Percentiles rank a stretch among this genome's conserved stretches.
Conservation (phyloP, 2,329 filamentous ascomycete genomes). For the Penicillium olsonii region DNA sequence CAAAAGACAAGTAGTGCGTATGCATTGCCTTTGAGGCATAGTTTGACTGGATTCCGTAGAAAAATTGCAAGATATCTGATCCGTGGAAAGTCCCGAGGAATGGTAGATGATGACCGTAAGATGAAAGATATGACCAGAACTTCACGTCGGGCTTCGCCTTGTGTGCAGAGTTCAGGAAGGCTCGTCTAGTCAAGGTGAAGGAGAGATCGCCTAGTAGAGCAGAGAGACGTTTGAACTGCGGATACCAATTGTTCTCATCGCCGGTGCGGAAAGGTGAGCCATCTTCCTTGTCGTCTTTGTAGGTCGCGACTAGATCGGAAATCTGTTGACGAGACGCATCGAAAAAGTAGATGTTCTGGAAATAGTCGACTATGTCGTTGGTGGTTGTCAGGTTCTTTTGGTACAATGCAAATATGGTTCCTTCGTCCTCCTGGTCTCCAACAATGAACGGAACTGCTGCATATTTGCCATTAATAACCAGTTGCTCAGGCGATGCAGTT, state of each 20-base stretch:
- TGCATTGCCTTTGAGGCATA: slow-evolving; percentile 62
- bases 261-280: slow-evolving; percentile 74
- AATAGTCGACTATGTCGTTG: slow-evolving; percentile 61
- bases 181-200: slow-evolving; percentile 71
- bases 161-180: slow-evolving; percentile 57
- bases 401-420: slow-evolving; percentile 71
- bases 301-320: slow-evolving; percentile 60
- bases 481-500: slow-evolving; percentile 62
- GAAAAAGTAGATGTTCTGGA: slow-evolving; percentile 62
- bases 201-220: slow-evolving; percentile 74
- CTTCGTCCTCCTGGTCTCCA: slow-evolving; percentile 79
- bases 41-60: slow-evolving; percentile 65
- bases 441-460: slow-evolving; percentile 65
- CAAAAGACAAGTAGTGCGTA: slow-evolving; percentile 72
- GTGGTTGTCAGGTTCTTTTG: slow-evolving; percentile 68
- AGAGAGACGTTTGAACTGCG: slow-evolving; percentile 74
- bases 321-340: slow-evolving; percentile 56
- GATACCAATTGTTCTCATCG: slow-evolving; percentile 69
- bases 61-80: slow-evolving; percentile 68
- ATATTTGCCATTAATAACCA: slow-evolving; percentile 56
- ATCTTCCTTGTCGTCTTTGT: slow-evolving; percentile 56
- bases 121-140: slow-evolving; percentile 73
- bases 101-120: slow-evolving; percentile 70
- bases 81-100: slow-evolving; percentile 76
- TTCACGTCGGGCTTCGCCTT: slow-evolving; percentile 59